Evolutionary conservation across 345 rosid genomes (phyloP).

Genomic region (Mangifera indica): DNA sequence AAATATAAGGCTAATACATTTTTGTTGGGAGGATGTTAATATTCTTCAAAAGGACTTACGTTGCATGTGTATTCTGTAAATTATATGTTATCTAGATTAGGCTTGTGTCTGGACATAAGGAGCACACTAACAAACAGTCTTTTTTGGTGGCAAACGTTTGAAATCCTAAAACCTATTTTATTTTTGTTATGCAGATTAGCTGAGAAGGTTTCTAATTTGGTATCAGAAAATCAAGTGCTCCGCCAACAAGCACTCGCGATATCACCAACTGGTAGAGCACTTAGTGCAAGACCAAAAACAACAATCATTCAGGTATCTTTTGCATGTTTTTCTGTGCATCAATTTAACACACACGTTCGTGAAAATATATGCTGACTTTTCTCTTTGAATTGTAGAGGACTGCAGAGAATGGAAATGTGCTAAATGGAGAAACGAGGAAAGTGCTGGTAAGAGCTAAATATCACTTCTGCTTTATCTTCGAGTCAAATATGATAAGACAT

Average conservation of each 20-base stretch:
- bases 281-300: conserved; percentile 57
- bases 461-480: conserved; percentile 13
- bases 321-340: conserved; percentile 9
- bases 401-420: conserved; percentile 53
- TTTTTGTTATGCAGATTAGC: conserved; percentile 42
- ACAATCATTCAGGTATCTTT: conserved; percentile 62
- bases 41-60: not conserved
- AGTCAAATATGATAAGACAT: not conserved
- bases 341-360: conserved; percentile 4
- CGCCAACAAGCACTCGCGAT: conserved; percentile 84
- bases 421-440: conserved; percentile 66
- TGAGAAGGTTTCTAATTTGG: conserved; percentile 81
- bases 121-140: not conserved
- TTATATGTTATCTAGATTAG: not conserved
- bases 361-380: conserved; percentile 19
- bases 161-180: not conserved
- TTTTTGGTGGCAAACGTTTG: not conserved
- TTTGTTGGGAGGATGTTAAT: not conserved
- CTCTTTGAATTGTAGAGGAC: conserved; percentile 64
- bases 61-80: not conserved
- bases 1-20: not conserved
- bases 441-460: conserved; percentile 36
- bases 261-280: conserved; percentile 70
- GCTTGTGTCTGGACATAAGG: not conserved
- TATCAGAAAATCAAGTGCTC: conserved; percentile 88